phyloP scores from a whole-genome alignment of 352 stramenopile genomes.

The Globisporangium acanthophoron region DNA sequence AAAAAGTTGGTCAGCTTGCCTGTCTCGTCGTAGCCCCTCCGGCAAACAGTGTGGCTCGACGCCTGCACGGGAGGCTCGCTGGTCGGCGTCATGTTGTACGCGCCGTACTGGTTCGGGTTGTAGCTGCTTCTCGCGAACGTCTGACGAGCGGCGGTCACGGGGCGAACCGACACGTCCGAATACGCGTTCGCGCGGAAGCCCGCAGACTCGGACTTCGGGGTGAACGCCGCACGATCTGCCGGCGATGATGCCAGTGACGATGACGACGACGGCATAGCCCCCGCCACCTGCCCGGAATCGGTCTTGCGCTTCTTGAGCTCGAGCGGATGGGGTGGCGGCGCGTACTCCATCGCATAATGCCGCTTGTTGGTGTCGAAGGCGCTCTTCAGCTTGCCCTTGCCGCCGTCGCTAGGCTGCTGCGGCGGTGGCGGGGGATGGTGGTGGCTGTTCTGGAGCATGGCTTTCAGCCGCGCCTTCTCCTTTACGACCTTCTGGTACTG shows the following conservation, averaged over 20 bases:
- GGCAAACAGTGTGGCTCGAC: slow-evolving; percentile 29
- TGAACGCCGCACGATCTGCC: slow-evolving; percentile 17
- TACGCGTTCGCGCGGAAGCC: slow-evolving; percentile 53
- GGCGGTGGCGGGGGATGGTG: slow-evolving; percentile 2
- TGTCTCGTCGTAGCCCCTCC: slow-evolving; percentile 68
- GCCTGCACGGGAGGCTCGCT: slow-evolving; percentile 36
- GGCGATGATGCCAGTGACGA: slow-evolving; percentile 2
- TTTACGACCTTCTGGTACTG: slow-evolving; percentile 82
- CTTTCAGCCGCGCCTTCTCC: slow-evolving; percentile 67
- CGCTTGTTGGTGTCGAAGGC: slow-evolving; percentile 25
- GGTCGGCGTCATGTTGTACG: slow-evolving; percentile 48
- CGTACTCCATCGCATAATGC: slow-evolving; percentile 17
- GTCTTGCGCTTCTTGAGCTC: slow-evolving; percentile 64
- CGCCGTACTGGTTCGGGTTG: slow-evolving; percentile 67
- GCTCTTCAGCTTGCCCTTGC: slow-evolving; percentile 26
- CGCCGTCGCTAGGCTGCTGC: slow-evolving; percentile 12
- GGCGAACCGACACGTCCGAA: slow-evolving; percentile 55
- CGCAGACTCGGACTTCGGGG: slow-evolving; percentile 23
- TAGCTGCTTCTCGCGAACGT: slow-evolving; percentile 49
- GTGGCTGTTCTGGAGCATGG: slow-evolving; percentile 41
- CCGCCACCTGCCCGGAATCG: slow-evolving; percentile 8
- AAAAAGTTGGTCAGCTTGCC: slow-evolving; percentile 78
- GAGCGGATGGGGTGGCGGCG: slow-evolving; percentile 15
- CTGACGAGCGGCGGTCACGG: slow-evolving; percentile 23
- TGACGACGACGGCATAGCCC: slow-evolving; percentile 1